These are phyloP conservation scores for Fusarium tuaranense DNA, from an alignment of 2,329 filamentous ascomycete species.

Conservation along the genomic window DNA sequence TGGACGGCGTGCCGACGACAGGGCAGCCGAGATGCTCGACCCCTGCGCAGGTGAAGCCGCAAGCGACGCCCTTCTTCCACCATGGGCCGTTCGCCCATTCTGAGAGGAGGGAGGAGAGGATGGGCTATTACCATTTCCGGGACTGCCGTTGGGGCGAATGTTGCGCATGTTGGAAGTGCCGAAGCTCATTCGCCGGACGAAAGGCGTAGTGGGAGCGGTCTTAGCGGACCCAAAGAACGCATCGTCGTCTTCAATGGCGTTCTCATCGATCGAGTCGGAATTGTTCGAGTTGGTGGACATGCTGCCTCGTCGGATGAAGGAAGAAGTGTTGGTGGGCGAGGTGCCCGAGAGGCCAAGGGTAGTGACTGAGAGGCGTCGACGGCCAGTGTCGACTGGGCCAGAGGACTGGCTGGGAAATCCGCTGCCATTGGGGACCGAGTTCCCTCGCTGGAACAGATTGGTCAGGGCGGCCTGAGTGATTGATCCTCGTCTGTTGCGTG, in stretches of 20 bases:
- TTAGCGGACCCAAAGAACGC: slow-evolving; percentile 61
- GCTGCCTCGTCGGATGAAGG: slow-evolving; percentile 73
- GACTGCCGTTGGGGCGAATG: slow-evolving; percentile 65
- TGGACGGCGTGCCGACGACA: slow-evolving; percentile 52
- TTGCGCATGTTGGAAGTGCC: slow-evolving; percentile 80
- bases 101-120: slow-evolving; percentile 52
- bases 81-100: slow-evolving; percentile 47
- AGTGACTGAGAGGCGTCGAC: slow-evolving; percentile 79
- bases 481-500: slow-evolving; percentile 66
- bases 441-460: slow-evolving; percentile 69
- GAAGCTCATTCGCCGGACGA: slow-evolving; percentile 89
- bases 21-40: slow-evolving; percentile 48
- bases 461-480: slow-evolving; percentile 68
- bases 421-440: slow-evolving; percentile 59
- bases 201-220: slow-evolving; percentile 77
- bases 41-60: slow-evolving; percentile 41
- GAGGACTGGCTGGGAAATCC: slow-evolving; percentile 56
- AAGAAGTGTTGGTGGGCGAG: slow-evolving; percentile 68
- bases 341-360: slow-evolving; percentile 80
- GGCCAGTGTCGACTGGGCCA: slow-evolving; percentile 65
- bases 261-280: slow-evolving; percentile 77
- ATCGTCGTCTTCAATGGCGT: slow-evolving; percentile 77
- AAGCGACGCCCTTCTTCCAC: slow-evolving; percentile 48
- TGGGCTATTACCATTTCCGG: slow-evolving; percentile 73
- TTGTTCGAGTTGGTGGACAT: slow-evolving; percentile 72